These are phyloP conservation scores for Syncephalastrum monosporum DNA, from an alignment of 371 early-diverging fungal species.

Conservation along the genomic window DNA sequence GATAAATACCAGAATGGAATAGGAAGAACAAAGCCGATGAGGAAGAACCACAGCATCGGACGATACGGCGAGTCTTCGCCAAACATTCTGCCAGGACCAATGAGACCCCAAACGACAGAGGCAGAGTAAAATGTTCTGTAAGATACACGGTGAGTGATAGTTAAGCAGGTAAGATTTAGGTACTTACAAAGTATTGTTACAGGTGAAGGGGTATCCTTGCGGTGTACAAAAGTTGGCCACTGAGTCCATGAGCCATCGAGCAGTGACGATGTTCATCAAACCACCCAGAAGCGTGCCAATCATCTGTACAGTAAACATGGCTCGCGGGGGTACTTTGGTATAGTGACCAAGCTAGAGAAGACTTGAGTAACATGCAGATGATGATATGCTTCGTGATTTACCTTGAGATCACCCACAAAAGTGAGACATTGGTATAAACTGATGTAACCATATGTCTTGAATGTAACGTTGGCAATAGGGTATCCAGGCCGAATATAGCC, in stretches of 20 bases:
- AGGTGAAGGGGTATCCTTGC: slow-evolving; percentile 54
- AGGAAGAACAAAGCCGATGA: slow-evolving; percentile 64
- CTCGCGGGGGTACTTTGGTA: slow-evolving; percentile 67
- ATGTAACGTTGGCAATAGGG: slow-evolving; percentile 64
- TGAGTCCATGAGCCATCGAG: slow-evolving; percentile 64
- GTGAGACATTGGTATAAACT: slow-evolving; percentile 45
- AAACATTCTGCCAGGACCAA: slow-evolving; percentile 73
- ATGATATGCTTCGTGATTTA: too few relatives aligned
- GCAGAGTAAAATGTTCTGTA: slow-evolving; percentile 48
- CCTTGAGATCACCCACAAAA: too few relatives aligned
- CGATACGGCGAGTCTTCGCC: slow-evolving; percentile 59
- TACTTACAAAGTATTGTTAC: slow-evolving; percentile 55
- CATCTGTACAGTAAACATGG: slow-evolving; percentile 66
- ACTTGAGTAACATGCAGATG: too few relatives aligned
- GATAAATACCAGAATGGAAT: slow-evolving; percentile 56
- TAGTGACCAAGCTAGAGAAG: slow-evolving; percentile 71
- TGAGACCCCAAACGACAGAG: slow-evolving; percentile 73
- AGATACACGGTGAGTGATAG: slow-evolving; percentile 17
- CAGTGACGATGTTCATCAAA: slow-evolving; percentile 62
- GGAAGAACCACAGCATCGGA: slow-evolving; percentile 56
- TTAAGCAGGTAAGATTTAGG: slow-evolving; percentile 62
- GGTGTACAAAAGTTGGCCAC: slow-evolving; percentile 57
- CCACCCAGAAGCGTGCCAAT: slow-evolving; percentile 58
- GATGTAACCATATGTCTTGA: slow-evolving; percentile 69
- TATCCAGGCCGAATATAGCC: slow-evolving; percentile 66